Percentiles rank a stretch among this genome's conserved stretches.
Conservation (phyloP, 345 rosid genomes). For the Boechera stricta region DNA sequence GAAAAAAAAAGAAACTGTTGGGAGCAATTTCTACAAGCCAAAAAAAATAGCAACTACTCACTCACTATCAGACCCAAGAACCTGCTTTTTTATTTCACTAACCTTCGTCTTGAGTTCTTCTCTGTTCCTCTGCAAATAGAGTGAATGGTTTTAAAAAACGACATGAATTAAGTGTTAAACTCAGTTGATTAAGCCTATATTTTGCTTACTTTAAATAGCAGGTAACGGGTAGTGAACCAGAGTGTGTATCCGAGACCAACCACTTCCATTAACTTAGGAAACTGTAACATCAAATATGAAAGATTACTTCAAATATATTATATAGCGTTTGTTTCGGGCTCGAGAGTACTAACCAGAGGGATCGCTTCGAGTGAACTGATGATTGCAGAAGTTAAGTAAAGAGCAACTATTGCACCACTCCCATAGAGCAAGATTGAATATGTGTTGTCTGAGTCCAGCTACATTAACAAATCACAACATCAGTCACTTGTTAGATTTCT, state of each 20-base stretch:
- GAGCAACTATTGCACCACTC: slow-evolving; percentile 62
- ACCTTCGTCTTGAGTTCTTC: slow-evolving; percentile 69
- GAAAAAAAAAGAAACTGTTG: background rate
- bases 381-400: slow-evolving; percentile 66
- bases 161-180: background rate
- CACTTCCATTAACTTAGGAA: slow-evolving; percentile 86
- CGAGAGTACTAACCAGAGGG: slow-evolving; percentile 66
- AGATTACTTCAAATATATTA: background rate
- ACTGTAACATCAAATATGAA: slow-evolving; percentile 47
- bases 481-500: background rate
- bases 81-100: slow-evolving; percentile 71
- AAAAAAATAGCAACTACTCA: slow-evolving; percentile 10
- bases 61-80: slow-evolving; percentile 62
- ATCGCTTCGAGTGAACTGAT: slow-evolving; percentile 81
- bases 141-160: background rate
- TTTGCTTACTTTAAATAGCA: slow-evolving; percentile 73
- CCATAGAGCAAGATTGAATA: slow-evolving; percentile 65
- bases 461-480: slow-evolving; percentile 34
- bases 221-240: slow-evolving; percentile 82
- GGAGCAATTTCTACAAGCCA: slow-evolving; percentile 3
- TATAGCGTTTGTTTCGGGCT: background rate
- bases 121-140: slow-evolving; percentile 49
- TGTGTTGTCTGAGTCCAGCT: slow-evolving; percentile 71
- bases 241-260: slow-evolving; percentile 86
- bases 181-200: background rate